Conservation (phyloP, 768 basidiomycete species). For the Tephrocybe rancida region DNA sequence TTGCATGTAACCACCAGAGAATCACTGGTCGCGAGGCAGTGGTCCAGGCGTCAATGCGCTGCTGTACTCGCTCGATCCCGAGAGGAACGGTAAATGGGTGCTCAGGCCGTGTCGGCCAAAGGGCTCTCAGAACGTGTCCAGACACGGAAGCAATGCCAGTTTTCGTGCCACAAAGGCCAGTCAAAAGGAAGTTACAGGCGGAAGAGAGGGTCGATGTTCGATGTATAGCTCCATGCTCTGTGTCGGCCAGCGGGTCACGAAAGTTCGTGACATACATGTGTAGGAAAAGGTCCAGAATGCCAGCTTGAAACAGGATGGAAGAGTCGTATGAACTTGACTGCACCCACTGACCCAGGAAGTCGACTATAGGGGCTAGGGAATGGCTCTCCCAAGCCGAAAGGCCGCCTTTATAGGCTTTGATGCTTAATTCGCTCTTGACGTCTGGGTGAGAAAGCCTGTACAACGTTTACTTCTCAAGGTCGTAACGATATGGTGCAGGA, state of each 20-base stretch:
- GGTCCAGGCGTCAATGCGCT: conserved; percentile 1
- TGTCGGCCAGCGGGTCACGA: conserved; percentile 6
- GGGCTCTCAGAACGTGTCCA: conserved; percentile 5
- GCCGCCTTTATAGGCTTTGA: conserved; percentile 2
- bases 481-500: not conserved
- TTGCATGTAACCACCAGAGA: conserved; percentile 2
- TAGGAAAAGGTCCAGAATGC: conserved; percentile 12
- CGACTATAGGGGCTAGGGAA: conserved; percentile 8
- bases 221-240: conserved; percentile 4
- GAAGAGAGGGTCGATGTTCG: conserved; percentile 2
- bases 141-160: not conserved
- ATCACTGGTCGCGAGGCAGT: not conserved
- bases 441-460: not conserved
- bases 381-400: conserved; percentile 13
- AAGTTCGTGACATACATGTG: conserved; percentile 10
- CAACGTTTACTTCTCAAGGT: not conserved
- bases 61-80: not conserved
- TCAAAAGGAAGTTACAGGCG: conserved; percentile 2
- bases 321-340: not conserved
- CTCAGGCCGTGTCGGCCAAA: conserved; percentile 9
- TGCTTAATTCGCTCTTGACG: not conserved
- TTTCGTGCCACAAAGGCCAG: not conserved
- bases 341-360: conserved; percentile 2
- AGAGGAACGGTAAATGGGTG: conserved; percentile 1
- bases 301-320: not conserved